Percentiles rank a stretch among this genome's conserved stretches.
Evolutionary conservation across 331 rosid genomes (phyloP).

Genomic region (Quercus phellos): DNA sequence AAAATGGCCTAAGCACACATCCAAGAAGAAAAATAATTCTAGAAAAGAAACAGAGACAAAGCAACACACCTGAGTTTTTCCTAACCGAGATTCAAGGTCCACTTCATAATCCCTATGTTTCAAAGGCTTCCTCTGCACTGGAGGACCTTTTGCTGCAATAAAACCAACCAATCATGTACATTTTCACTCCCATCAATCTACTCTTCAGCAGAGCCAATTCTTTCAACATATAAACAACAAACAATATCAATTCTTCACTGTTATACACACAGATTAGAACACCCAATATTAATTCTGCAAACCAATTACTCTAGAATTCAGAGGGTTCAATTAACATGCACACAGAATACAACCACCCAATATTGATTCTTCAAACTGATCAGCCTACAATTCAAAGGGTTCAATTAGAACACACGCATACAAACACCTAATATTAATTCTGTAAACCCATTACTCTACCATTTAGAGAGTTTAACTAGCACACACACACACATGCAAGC

Average conservation of each 20-base stretch:
- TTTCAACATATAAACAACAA: neutral
- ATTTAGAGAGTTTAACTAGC: no score
- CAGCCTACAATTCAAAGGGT: no score
- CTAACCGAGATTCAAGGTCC: slow-evolving; percentile 94
- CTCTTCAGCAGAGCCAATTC: neutral
- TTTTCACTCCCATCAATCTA: neutral
- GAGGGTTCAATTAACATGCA: neutral
- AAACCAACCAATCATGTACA: neutral
- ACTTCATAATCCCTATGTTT: slow-evolving; percentile 97
- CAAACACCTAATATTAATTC: no score
- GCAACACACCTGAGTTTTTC: slow-evolving; percentile 76
- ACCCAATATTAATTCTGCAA: no score
- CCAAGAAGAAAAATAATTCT: neutral
- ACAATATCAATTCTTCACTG: neutral
- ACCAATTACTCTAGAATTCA: no score
- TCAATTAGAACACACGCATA: no score
- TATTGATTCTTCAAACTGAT: no score
- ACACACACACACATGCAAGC: neutral
- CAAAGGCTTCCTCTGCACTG: slow-evolving; percentile 85
- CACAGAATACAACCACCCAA: no score
- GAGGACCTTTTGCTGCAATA: slow-evolving; percentile 72
- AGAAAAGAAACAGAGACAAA: neutral
- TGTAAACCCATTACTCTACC: no score
- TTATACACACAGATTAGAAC: neutral
- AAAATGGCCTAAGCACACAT: neutral